Evolutionary conservation across 2,329 filamentous ascomycete genomes (phyloP), one percentile per base, ranked within the genome.

Genomic region (Sporothrix curviconia): DNA sequence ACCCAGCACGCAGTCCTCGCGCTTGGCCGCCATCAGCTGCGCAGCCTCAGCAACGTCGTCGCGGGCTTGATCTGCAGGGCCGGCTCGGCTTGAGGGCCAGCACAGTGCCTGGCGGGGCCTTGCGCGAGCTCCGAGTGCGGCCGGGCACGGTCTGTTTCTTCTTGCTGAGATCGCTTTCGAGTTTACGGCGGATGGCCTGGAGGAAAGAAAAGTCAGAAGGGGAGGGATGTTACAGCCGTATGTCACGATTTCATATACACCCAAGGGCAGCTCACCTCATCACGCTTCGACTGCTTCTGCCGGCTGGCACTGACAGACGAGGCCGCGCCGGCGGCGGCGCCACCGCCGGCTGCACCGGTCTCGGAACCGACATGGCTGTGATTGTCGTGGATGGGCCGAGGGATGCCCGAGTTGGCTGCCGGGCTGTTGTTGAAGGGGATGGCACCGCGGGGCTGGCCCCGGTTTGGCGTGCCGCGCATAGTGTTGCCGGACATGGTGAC

Each of bases 21-120:
- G 83, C 81, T 99, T 99, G 52, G 94, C 94, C 57, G 94, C 94
- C 94, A 99, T 99, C 69, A 99, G 79, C 78, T 99, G 94, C 40
- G 94, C 94, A 50, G 94, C 94, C 75, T 99, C 94, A 62, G 94
- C 87, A 99, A 92, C 51, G 90, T 96, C 25, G 91, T 96, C 63
- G 80, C 83, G 54, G 94, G 94, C 77, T 97, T 97, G 76, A 99
- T 97, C 77, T 99, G 94, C 17, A 99, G 85, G 44, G 94, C 94
- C 67, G 89, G 71, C 92, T 96, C 56, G 94, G 94, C 75, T 95
- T 95, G 62, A 99, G 81, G 67, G 94, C 90, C 60, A 99, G 87
- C 60, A 99, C 94, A 57, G 92, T 96, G 65, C 94, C 94, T 2
- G 94, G 94, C 60, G 94, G 92, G 58, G 92, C 92, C 78, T 96